Conservation (phyloP, 805 yeast species). For the Diddensiella transvaalensis region DNA sequence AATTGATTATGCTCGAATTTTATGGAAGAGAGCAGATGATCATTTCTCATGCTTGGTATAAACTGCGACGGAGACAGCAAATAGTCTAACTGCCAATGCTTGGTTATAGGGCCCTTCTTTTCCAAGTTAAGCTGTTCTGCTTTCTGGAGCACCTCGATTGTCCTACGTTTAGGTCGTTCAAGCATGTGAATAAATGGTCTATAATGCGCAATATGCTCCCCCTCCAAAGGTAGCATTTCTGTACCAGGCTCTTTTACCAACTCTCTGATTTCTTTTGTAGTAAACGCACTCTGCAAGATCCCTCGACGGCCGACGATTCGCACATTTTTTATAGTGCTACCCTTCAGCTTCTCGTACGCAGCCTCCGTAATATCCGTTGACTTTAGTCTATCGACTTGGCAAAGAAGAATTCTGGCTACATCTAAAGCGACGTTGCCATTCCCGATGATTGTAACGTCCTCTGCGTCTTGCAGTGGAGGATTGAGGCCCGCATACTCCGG, state of each 20-base stretch:
- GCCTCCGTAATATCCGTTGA: constrained; percentile 67
- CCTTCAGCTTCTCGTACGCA: constrained; percentile 53
- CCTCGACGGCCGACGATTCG: constrained; percentile 85
- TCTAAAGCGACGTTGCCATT: constrained; percentile 97
- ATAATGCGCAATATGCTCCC: constrained; percentile 33
- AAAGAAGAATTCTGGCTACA: constrained; percentile 73
- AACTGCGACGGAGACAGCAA: constrained; percentile 61
- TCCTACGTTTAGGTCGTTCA: constrained; percentile 59
- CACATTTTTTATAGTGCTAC: constrained; percentile 58
- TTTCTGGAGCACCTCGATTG: constrained; percentile 59
- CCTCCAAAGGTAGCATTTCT: constrained; percentile 46
- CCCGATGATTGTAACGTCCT: constrained; percentile 79
- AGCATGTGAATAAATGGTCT: constrained; percentile 31
- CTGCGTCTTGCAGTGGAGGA: constrained; percentile 60
- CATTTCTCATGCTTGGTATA: constrained; percentile 34
- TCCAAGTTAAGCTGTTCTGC: constrained; percentile 37
- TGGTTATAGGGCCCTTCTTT: constrained; percentile 49
- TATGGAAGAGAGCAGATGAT: constrained; percentile 41
- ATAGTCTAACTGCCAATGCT: constrained; percentile 68
- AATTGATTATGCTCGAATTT: constrained; percentile 49
- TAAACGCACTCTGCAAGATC: constrained; percentile 72
- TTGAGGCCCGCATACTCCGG: constrained; percentile 52
- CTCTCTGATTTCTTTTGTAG: constrained; percentile 89
- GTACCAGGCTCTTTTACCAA: constrained; percentile 59
- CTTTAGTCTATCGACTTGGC: constrained; percentile 54